These are phyloP conservation scores for Bocquillonia castaneifolia DNA, from an alignment of 441 rosid genomes.

Conservation along the genomic window DNA sequence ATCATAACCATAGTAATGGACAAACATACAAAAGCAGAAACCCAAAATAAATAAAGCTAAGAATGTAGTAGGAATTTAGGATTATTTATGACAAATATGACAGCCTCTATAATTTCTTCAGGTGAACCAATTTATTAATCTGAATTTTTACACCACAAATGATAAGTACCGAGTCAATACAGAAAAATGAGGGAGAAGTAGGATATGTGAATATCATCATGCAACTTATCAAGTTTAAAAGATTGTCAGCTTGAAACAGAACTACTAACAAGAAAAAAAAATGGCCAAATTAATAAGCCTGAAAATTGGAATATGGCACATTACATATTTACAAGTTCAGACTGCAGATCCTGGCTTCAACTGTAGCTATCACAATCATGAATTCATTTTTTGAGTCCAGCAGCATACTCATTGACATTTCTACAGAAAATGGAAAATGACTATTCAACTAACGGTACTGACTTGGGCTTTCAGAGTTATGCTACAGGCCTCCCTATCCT, in stretches of 20 bases:
- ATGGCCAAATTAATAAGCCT: neutral
- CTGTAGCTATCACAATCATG: neutral
- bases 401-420: neutral
- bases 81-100: neutral
- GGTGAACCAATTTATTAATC: neutral
- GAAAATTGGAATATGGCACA: neutral
- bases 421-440: neutral
- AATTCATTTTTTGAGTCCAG: neutral
- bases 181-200: neutral
- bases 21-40: neutral
- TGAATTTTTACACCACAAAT: neutral
- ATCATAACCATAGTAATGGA: no score
- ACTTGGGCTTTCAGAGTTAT: neutral
- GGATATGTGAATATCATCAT: neutral
- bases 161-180: neutral
- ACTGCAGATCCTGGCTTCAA: neutral
- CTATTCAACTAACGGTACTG: neutral
- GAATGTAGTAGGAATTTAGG: neutral
- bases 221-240: neutral
- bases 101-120: neutral
- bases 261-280: neutral
- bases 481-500: neutral
- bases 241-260: neutral
- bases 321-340: neutral
- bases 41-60: neutral